Conservation (phyloP, 108 stramenopile genomes). For the Skeletonema menzelii region DNA sequence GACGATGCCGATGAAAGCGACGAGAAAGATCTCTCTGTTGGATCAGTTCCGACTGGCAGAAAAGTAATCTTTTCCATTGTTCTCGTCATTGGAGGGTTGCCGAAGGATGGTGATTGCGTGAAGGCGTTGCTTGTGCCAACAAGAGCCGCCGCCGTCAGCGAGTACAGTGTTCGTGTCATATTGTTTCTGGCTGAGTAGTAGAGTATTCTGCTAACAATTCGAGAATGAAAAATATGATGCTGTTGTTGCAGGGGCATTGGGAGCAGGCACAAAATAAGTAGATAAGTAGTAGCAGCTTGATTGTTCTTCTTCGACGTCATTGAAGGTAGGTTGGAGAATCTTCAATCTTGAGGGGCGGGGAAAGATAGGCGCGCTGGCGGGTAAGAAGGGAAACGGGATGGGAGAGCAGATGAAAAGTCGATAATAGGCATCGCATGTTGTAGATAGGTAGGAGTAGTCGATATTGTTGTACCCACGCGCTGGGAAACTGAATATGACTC, state of each 20-base stretch:
- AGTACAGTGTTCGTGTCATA: neutral
- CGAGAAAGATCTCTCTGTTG: neutral
- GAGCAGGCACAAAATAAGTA: neutral
- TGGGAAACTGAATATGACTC: no score
- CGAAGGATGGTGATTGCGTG: neutral
- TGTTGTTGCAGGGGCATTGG: neutral
- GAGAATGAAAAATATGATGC: neutral
- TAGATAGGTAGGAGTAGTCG: no score
- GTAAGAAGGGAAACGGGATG: no score
- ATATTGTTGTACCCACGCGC: no score
- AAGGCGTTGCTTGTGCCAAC: neutral
- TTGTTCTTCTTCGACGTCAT: conserved; percentile 1
- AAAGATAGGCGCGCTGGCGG: neutral
- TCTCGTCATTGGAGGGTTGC: conserved; percentile 1
- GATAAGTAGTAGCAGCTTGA: neutral
- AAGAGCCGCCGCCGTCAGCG: neutral
- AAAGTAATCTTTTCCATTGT: neutral
- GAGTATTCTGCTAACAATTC: neutral
- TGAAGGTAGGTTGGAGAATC: conserved; percentile 3
- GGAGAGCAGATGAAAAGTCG: no score
- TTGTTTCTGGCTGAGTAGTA: neutral
- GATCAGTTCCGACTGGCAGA: neutral
- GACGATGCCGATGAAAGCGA: conserved; percentile 4
- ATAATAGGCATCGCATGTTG: no score
- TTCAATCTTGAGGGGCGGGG: no score